Evolutionary conservation across 2,329 filamentous ascomycete species (phyloP).

Genomic region (Aspergillus fijiensis): DNA sequence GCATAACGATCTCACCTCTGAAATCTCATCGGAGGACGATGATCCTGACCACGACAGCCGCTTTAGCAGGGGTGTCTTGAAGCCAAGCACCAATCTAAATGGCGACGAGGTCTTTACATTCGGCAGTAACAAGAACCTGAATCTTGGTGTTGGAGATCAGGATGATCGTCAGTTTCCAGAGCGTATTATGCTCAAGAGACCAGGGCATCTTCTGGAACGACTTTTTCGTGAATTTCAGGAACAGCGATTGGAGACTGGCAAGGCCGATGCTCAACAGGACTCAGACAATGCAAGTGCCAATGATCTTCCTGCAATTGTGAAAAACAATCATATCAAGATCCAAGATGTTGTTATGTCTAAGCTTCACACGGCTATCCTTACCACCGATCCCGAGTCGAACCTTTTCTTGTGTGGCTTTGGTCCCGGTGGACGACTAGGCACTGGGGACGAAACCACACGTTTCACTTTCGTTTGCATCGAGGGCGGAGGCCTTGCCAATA

Average conservation of each 20-base stretch:
- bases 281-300: slow-evolving; percentile 40
- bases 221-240: slow-evolving; percentile 68
- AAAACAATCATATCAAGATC: slow-evolving; percentile 70
- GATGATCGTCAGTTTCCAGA: slow-evolving; percentile 94
- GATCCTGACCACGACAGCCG: slow-evolving; percentile 51
- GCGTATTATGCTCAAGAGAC: slow-evolving; percentile 71
- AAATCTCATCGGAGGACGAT: slow-evolving; percentile 38
- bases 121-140: slow-evolving; percentile 94
- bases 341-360: slow-evolving; percentile 87
- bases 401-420: slow-evolving; percentile 92
- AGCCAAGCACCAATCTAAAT: slow-evolving; percentile 43
- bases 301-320: slow-evolving; percentile 71
- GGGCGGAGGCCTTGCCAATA: slow-evolving; percentile 68
- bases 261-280: slow-evolving; percentile 25
- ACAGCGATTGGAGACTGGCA: slow-evolving; percentile 36
- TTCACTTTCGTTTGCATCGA: slow-evolving; percentile 84
- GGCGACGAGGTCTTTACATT: slow-evolving; percentile 92
- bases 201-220: slow-evolving; percentile 70
- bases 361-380: slow-evolving; percentile 84
- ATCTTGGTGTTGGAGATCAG: slow-evolving; percentile 89
- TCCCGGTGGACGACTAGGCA: slow-evolving; percentile 81
- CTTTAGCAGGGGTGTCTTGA: slow-evolving; percentile 27
- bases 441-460: slow-evolving; percentile 84
- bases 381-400: slow-evolving; percentile 82
- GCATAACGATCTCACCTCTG: slow-evolving; percentile 31